Evolutionary conservation across 768 basidiomycete genomes (phyloP), one percentile per base, ranked within the genome.

Genomic region (Mycena venus): DNA sequence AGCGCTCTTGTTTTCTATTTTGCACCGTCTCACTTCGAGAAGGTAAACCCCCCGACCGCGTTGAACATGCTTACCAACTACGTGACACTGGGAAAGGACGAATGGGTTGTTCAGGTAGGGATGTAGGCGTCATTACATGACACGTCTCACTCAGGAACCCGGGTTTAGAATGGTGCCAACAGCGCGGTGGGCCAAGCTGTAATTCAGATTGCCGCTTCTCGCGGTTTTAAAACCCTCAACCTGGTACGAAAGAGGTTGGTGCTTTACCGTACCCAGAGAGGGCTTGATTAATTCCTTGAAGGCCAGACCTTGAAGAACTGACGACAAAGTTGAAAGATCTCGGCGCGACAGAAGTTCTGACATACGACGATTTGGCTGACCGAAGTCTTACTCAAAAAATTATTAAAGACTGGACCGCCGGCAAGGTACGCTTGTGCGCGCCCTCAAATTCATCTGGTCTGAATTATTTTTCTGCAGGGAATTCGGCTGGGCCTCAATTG

Each of bases 31-130:
- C 49, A 47, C 34, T 15, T 40, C 1, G 42, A 31, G 14, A 58
- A 95, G 91, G 91, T 96, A 31, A 97, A 97, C 79, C 94, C 94
- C 2, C 87, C 95, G 0, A 95, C 96, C 0, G 96, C 96, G 1
- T 92, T 92, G 75, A 93, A 93, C 77, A 94, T 97, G 92, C 88
- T 97, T 12, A 87, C 87, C 38, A 90, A 94, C 68, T 96, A 92
- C 81, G 88, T 91, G 8, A 77, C 86, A 40, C 87, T 96, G 51
- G 74, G 89, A 62, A 85, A 88, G 59, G 95, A 93, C 4, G 94
- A 95, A 58, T 96, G 93, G 93, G 86, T 97, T 19, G 80, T 97
- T 14, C 96, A 97, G 82, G 97, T 96, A n/a, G 56, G n/a, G n/a
- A n/a, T n/a, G 47, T 47, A 23, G 47, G 47, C 47, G 19, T 6